These are phyloP conservation scores for Peronosclerospora sorghi DNA, from an alignment of 352 stramenopile genomes.

Conservation along the genomic window DNA sequence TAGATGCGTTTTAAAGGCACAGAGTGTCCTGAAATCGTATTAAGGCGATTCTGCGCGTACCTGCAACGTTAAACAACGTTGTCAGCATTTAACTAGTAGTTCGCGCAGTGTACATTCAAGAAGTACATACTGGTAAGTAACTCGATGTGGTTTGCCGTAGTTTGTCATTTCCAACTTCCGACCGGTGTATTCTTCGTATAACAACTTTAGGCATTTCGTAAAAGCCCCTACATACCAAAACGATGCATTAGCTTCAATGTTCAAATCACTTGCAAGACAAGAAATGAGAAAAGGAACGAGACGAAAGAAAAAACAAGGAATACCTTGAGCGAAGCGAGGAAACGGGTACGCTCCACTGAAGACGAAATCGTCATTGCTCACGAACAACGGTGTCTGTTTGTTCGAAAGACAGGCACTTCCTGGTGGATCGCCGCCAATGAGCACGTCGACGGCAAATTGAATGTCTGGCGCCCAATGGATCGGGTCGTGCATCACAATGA, in stretches of 20 bases:
- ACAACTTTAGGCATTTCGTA: constrained; percentile 57
- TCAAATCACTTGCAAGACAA: background rate
- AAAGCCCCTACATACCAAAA: constrained; percentile 36
- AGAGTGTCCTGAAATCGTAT: constrained; percentile 33
- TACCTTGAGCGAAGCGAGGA: constrained; percentile 76
- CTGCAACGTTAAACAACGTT: constrained; percentile 14
- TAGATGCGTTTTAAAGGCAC: constrained; percentile 58
- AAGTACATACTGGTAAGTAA: constrained; percentile 68
- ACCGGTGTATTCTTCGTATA: constrained; percentile 61
- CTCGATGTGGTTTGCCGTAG: constrained; percentile 77
- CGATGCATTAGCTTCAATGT: background rate
- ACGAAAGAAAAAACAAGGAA: background rate
- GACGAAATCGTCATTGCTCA: constrained; percentile 84
- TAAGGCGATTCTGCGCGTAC: constrained; percentile 58
- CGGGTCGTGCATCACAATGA: constrained; percentile 87
- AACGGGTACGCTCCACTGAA: constrained; percentile 77
- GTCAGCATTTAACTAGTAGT: background rate
- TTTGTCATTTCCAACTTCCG: constrained; percentile 57
- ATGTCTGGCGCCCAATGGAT: constrained; percentile 83
- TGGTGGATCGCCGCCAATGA: constrained; percentile 72
- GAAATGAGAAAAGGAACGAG: background rate
- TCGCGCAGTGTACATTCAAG: background rate
- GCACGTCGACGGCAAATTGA: constrained; percentile 83
- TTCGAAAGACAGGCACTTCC: constrained; percentile 34
- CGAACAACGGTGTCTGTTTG: constrained; percentile 67